These are phyloP conservation scores for Globisporangium parvum DNA, from an alignment of 352 stramenopile genomes.

Conservation along the genomic window DNA sequence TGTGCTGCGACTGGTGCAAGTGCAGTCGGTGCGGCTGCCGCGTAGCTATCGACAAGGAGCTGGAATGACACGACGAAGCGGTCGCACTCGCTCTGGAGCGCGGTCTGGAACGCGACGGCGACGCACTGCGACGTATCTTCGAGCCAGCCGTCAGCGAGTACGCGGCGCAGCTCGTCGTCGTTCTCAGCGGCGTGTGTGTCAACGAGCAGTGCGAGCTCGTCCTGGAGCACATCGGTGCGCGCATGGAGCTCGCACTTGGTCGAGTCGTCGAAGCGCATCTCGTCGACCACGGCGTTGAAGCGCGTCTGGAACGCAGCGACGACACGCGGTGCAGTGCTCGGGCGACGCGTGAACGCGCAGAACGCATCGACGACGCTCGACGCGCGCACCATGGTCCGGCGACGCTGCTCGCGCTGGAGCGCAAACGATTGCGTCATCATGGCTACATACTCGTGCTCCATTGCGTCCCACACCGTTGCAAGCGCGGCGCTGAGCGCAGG, in stretches of 20 bases:
- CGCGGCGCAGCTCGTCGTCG: constrained; percentile 36
- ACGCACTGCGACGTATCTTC: constrained; percentile 39
- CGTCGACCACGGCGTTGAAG: constrained; percentile 78
- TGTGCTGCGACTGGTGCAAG: constrained; percentile 28
- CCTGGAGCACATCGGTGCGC: constrained; percentile 60
- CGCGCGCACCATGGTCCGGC: constrained; percentile 19
- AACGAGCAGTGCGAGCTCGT: constrained; percentile 45
- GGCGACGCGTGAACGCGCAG: constrained; percentile 44
- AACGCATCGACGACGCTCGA: constrained; percentile 40
- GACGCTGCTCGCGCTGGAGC: constrained; percentile 29
- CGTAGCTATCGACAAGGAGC: constrained; percentile 47
- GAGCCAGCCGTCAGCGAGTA: constrained; percentile 51
- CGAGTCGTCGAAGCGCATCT: constrained; percentile 77
- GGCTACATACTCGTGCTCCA: constrained; percentile 48
- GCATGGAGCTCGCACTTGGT: constrained; percentile 82
- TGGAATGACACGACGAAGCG: constrained; percentile 56
- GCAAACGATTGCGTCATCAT: constrained; percentile 42
- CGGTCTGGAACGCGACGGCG: constrained; percentile 41
- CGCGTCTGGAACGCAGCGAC: constrained; percentile 61
- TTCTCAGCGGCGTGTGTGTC: constrained; percentile 33
- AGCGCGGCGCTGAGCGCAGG: constrained; percentile 26
- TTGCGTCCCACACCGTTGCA: constrained; percentile 40
- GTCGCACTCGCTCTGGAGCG: constrained; percentile 67
- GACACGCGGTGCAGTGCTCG: constrained; percentile 58
- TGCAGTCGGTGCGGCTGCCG: constrained; percentile 26